A percentile compares a stretch with the other conserved stretches of the same genome.
phyloP scores from a whole-genome alignment of 441 rosid genomes.

The Erodium moschatum region DNA sequence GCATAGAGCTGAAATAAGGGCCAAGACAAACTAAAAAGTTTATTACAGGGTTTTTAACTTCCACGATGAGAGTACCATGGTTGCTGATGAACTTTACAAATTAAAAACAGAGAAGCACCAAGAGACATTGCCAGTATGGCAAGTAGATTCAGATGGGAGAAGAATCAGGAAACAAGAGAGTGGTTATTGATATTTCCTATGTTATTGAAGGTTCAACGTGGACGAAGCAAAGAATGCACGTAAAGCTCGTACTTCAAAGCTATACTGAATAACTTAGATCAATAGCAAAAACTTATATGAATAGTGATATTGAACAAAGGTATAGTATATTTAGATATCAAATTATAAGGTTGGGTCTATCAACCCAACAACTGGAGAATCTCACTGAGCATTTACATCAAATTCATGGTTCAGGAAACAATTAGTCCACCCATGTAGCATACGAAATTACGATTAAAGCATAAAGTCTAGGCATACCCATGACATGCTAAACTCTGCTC shows the following conservation, averaged over 20 bases:
- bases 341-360: background rate
- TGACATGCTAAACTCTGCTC: background rate
- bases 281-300: background rate
- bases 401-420: background rate
- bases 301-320: background rate
- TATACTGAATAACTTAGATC: background rate
- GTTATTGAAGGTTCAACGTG: background rate
- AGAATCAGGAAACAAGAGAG: background rate
- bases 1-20: constrained; percentile 77
- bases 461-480: background rate
- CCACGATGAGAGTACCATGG: background rate
- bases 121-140: background rate
- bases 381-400: background rate
- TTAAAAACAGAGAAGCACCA: background rate
- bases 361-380: background rate
- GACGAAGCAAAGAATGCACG: background rate
- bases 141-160: background rate
- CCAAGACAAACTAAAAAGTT: constrained; percentile 11
- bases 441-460: background rate
- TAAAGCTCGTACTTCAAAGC: background rate
- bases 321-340: background rate
- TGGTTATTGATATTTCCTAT: background rate
- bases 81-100: background rate
- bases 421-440: constrained; percentile 1
- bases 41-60: constrained; percentile 10